Percentiles rank a stretch among this genome's conserved stretches.
Evolutionary conservation across 2,329 filamentous ascomycete species (phyloP).

Genomic region (Ophiostoma sp.): DNA sequence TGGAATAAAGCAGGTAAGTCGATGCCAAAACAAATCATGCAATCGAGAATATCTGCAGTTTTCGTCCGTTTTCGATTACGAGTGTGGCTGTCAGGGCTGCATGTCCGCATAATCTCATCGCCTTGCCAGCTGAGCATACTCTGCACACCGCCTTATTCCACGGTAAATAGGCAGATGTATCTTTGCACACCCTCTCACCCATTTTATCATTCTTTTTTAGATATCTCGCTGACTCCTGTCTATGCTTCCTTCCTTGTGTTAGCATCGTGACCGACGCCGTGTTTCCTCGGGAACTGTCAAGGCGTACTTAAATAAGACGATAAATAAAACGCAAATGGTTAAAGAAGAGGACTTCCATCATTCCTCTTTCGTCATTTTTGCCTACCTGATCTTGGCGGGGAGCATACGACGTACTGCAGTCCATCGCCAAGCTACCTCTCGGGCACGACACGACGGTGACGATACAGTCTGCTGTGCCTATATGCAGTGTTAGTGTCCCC

Average conservation of each 20-base stretch:
- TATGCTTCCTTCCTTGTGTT: conserved; percentile 7
- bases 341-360: background rate
- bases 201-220: background rate
- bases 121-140: background rate
- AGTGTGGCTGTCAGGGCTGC: conserved; percentile 6
- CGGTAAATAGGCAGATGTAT: background rate
- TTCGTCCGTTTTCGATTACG: background rate
- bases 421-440: background rate
- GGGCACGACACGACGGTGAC: background rate
- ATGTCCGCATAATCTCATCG: background rate
- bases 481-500: background rate
- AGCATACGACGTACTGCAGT: background rate
- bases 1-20: background rate
- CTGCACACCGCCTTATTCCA: background rate
- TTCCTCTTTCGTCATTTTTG: background rate
- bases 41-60: background rate
- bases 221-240: background rate
- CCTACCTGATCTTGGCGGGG: background rate
- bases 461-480: background rate
- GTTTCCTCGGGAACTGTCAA: background rate
- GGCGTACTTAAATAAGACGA: background rate
- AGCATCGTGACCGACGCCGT: conserved; percentile 13
- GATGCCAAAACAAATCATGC: background rate
- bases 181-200: background rate
- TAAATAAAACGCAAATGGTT: background rate